phyloP scores from a whole-genome alignment of 1,284 basidiomycete species.

The Boletus austroedulis region DNA sequence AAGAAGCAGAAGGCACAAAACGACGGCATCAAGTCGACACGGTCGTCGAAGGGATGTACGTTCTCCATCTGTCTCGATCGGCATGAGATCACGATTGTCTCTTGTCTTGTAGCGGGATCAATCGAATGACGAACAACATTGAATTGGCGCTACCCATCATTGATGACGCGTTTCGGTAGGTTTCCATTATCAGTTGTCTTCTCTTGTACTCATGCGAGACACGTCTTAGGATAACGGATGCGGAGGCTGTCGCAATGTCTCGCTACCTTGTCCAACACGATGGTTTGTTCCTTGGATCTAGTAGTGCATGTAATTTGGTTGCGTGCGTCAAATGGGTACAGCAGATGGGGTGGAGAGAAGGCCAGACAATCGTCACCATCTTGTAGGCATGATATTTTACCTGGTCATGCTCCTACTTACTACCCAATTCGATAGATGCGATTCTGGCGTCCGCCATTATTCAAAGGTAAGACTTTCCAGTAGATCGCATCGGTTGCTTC shows the following conservation, averaged over 20 bases:
- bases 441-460: conserved; percentile 83
- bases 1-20: conserved; percentile 94
- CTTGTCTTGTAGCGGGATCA: conserved; percentile 70
- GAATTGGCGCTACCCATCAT: conserved; percentile 77
- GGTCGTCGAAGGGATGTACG: conserved; percentile 83
- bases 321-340: conserved; percentile 80
- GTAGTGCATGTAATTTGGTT: conserved; percentile 93
- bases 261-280: conserved; percentile 86
- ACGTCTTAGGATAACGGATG: conserved; percentile 73
- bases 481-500: not conserved
- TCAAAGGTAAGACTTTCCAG: conserved; percentile 65
- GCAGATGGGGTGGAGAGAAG: conserved; percentile 63
- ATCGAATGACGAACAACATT: conserved; percentile 84
- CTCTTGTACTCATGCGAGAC: not conserved
- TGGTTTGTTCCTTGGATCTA: conserved; percentile 94
- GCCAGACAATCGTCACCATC: conserved; percentile 78
- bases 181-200: not conserved
- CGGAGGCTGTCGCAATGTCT: conserved; percentile 90
- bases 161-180: conserved; percentile 82
- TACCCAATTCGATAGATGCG: conserved; percentile 53
- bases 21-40: conserved; percentile 93
- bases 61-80: conserved; percentile 7
- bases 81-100: not conserved
- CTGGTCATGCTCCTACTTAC: not conserved
- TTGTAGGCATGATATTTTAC: conserved; percentile 48